Evolutionary conservation across 495 filamentous ascomycete genomes (phyloP).

Genomic region (Filosporella fistucella): DNA sequence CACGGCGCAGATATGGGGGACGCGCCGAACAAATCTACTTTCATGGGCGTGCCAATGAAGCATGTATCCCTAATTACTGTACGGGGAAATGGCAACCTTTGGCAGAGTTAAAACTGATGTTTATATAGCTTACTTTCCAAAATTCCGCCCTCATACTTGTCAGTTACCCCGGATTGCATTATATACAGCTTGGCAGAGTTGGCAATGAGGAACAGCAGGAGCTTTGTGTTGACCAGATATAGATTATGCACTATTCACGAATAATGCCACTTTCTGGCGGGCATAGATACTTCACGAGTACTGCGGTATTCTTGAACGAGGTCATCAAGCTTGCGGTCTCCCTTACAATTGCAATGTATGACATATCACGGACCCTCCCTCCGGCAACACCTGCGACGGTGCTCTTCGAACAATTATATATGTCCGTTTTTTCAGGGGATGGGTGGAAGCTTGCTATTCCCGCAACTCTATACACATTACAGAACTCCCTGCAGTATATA

Average conservation of each 20-base stretch:
- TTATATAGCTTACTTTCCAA: constrained; percentile 72
- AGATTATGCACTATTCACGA: constrained; percentile 85
- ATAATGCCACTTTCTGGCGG: constrained; percentile 80
- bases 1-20: too few species aligned
- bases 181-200: neutral
- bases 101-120: constrained; percentile 22
- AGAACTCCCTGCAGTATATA: constrained; percentile 89
- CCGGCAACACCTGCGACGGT: constrained; percentile 74
- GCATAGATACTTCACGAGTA: constrained; percentile 87
- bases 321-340: constrained; percentile 85
- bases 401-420: constrained; percentile 73
- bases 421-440: constrained; percentile 82
- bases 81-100: constrained; percentile 22
- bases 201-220: neutral
- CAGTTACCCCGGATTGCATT: constrained; percentile 23
- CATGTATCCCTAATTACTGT: constrained; percentile 76
- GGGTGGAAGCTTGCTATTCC: constrained; percentile 95
- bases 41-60: constrained; percentile 69
- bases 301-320: constrained; percentile 92
- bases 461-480: constrained; percentile 80
- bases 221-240: constrained; percentile 5
- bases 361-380: constrained; percentile 70
- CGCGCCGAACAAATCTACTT: too few species aligned
- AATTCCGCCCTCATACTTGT: constrained; percentile 75
- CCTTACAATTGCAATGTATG: constrained; percentile 81